Conservation (phyloP, 257 asterid species). For the Primulina huaijiensis region DNA sequence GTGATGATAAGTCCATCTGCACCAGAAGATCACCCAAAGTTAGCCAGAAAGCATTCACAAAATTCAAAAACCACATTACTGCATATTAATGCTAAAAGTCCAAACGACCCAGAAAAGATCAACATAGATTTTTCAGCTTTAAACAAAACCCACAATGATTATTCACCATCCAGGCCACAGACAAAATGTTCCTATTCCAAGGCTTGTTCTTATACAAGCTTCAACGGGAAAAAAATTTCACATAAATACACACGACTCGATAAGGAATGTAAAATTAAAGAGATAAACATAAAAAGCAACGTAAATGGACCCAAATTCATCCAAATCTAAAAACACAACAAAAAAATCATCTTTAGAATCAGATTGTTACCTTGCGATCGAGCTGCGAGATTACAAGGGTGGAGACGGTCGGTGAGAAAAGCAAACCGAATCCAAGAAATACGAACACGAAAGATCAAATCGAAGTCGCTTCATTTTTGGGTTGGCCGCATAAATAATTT, state of each 20-base stretch:
- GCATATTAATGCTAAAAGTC: neutral
- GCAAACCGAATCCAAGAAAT: conserved; percentile 24
- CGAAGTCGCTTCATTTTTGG: conserved; percentile 35
- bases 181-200: neutral
- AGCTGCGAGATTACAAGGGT: conserved; percentile 74
- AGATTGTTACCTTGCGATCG: conserved; percentile 71
- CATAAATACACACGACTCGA: conserved; percentile 3
- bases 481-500: neutral
- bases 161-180: conserved; percentile 13
- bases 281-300: neutral
- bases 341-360: neutral
- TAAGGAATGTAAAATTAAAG: conserved; percentile 3
- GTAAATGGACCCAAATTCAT: conserved; percentile 1
- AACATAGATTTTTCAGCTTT: neutral
- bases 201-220: neutral
- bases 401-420: conserved; percentile 48
- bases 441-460: conserved; percentile 29
- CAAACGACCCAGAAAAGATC: neutral
- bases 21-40: conserved; percentile 28
- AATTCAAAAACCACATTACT: neutral
- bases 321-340: neutral
- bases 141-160: conserved; percentile 11
- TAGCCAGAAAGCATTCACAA: conserved; percentile 17
- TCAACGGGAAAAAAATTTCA: neutral
- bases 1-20: conserved; percentile 96